Evolutionary conservation across 2,329 filamentous ascomycete genomes (phyloP), one percentile per base, ranked within the genome.

Genomic region (Fusarium xyrophilum): DNA sequence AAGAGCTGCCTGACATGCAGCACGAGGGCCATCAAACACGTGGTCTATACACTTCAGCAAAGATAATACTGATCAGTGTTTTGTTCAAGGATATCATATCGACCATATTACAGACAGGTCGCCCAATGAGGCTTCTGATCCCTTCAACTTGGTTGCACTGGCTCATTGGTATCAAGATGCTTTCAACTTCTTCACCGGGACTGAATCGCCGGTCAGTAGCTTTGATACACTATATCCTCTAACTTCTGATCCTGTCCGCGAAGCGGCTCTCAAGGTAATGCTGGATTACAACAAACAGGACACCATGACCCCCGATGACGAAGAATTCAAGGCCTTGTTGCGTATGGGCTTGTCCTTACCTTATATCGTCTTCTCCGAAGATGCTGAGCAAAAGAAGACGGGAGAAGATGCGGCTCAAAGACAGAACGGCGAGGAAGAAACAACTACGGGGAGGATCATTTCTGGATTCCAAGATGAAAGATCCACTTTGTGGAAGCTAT

Each of bases 401-500:
- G n/a, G n/a, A n/a, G n/a, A 13, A 7, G 17, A 42, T 8, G 7
- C 25, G 1, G 3, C 17, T 25, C 23, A 13, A 0, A 9, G 0
- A 19, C 7, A 19, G 8, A 3, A 2, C 12, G 14, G 1, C 2
- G 6, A 10, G n/a, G 33, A 13, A 8, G 17, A 42, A 8, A 19
- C 15, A 0, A 14, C 43, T 9, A 5, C 2, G n/a, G 3, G 5
- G 6, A 53, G 13, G 7, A 30, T 55, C 1, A 2, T 6, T 8
- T 23, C 6, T 2, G 11, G 0, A 2, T 30, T 50, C 0, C 0
- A 6, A 19, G 19, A 32, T 4, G 21, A 38, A 2, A 5, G 15
- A 1, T 1, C 9, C 1, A 2, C 23, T 9, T 2, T 47, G 5
- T 6, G 7, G 2, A 15, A 11, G 0, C 10, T 65, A 0, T 27